These are phyloP conservation scores for Kazachstania psychrophila DNA, from an alignment of 805 yeast species.

Conservation along the genomic window DNA sequence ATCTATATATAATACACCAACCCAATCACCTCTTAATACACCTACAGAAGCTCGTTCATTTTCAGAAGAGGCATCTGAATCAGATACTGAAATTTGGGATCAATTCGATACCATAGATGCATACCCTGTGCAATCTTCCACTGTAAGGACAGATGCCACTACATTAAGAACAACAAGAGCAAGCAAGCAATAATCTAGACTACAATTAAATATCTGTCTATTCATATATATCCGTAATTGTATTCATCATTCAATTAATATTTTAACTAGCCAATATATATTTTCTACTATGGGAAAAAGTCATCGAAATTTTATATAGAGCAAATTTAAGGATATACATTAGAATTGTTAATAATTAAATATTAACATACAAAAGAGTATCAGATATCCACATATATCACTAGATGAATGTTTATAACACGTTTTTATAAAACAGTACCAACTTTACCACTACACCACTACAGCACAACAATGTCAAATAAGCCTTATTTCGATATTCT, in stretches of 20 bases:
- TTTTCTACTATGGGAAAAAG: too few species aligned
- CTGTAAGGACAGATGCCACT: background rate
- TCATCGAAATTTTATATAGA: too few species aligned
- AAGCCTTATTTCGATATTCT: background rate
- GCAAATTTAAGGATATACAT: too few species aligned
- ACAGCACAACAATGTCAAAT: background rate
- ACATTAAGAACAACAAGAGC: slow-evolving; percentile 2
- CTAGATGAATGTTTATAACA: background rate
- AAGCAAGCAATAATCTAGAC: background rate
- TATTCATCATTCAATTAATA: too few species aligned
- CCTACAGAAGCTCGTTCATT: background rate
- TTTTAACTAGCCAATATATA: too few species aligned
- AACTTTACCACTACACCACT: too few species aligned
- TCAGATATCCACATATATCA: background rate
- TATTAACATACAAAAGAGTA: too few species aligned
- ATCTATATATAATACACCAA: background rate
- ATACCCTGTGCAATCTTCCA: background rate
- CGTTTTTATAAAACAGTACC: too few species aligned
- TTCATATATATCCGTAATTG: too few species aligned
- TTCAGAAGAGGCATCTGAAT: background rate
- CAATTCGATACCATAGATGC: background rate
- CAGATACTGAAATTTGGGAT: background rate
- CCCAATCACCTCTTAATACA: background rate
- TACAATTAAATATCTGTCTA: too few species aligned
- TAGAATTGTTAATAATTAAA: too few species aligned